Conservation (phyloP, 257 asterid genomes). For the Nicotiana tabacum region DNA sequence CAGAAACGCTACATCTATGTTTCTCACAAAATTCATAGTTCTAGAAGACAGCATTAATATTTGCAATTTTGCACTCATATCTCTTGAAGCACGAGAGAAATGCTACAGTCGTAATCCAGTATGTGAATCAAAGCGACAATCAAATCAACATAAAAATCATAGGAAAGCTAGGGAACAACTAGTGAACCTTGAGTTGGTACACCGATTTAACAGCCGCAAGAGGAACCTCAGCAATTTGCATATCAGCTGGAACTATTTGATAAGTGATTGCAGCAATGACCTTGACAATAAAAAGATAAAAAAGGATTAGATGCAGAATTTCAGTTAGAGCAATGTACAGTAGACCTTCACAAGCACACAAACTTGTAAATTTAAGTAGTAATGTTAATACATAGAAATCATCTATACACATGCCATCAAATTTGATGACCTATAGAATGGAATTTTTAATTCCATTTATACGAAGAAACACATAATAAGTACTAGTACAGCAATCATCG, state of each 20-base stretch:
- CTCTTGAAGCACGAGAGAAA: neutral
- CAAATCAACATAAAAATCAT: neutral
- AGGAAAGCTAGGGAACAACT: neutral
- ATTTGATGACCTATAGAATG: neutral
- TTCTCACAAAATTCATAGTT: neutral
- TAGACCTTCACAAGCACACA: neutral
- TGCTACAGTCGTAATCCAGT: neutral
- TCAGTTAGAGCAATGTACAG: neutral
- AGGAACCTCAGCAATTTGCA: slow-evolving; percentile 90
- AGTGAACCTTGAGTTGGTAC: slow-evolving; percentile 65
- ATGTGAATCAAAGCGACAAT: neutral
- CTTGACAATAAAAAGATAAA: slow-evolving; percentile 22
- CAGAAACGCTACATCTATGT: neutral
- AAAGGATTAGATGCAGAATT: neutral
- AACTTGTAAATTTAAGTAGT: neutral
- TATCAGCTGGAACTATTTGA: slow-evolving; percentile 78
- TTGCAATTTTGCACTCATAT: neutral
- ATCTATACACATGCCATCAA: neutral
- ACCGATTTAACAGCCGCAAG: slow-evolving; percentile 72
- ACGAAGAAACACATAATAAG: neutral
- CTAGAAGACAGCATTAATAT: no score
- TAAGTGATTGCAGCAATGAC: slow-evolving; percentile 79
- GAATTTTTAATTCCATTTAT: neutral
- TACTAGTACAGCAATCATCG: neutral
- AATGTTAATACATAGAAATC: neutral